Percentiles rank a stretch among this genome's conserved stretches.
Conservation (phyloP, 257 asterid species). For the Mitragyna speciosa region DNA sequence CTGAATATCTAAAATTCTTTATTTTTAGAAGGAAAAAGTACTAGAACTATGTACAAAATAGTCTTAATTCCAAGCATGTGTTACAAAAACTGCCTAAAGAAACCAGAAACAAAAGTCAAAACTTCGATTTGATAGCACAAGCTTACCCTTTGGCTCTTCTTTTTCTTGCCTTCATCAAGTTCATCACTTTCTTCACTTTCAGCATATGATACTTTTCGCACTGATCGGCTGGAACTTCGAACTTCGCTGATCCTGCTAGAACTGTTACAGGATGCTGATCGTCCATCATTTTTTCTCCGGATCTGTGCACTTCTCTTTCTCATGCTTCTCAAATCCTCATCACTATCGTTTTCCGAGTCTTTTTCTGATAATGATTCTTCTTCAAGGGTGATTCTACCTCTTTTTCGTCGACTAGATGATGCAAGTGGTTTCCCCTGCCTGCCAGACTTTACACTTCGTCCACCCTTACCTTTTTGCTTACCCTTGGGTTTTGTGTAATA, state of each 20-base stretch:
- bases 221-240: conserved; percentile 84
- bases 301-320: conserved; percentile 51
- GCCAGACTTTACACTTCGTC: conserved; percentile 53
- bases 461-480: conserved; percentile 57
- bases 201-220: conserved; percentile 86
- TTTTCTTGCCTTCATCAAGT: conserved; percentile 65
- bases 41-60: neutral
- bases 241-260: conserved; percentile 60
- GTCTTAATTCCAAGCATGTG: neutral
- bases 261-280: conserved; percentile 40
- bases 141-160: conserved; percentile 68
- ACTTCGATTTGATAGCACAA: neutral
- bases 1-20: neutral
- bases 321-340: conserved; percentile 60
- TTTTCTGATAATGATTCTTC: conserved; percentile 76
- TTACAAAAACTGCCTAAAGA: neutral
- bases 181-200: conserved; percentile 99
- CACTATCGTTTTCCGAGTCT: conserved; percentile 69
- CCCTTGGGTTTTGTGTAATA: conserved; percentile 54
- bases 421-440: conserved; percentile 50
- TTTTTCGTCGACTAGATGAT: conserved; percentile 56
- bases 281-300: conserved; percentile 56
- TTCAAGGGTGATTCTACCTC: conserved; percentile 56
- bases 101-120: conserved; percentile 5
- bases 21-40: neutral